Evolutionary conservation across 306 rosid genomes (phyloP).

Genomic region (Dryas octopetala): DNA sequence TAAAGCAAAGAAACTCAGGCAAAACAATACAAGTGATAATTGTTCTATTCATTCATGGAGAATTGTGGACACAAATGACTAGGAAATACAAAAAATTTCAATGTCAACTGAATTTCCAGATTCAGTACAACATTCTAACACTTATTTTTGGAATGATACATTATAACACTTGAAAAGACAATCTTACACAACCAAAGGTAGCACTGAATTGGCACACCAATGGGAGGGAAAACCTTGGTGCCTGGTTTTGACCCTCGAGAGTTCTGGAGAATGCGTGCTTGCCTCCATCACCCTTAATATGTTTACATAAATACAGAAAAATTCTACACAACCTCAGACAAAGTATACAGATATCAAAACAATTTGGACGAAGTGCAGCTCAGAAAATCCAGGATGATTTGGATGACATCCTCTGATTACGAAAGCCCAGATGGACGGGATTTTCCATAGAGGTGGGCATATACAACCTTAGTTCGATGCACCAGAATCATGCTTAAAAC

Average conservation of each 20-base stretch:
- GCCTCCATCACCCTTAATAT: conserved; percentile 4
- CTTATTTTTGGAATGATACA: not conserved
- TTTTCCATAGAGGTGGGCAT: conserved; percentile 73
- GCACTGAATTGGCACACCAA: not conserved
- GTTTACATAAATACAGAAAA: not conserved
- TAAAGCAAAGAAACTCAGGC: not conserved
- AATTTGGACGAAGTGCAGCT: not conserved
- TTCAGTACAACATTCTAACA: conserved; percentile 19
- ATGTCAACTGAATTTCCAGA: not conserved
- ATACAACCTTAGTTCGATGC: conserved; percentile 67
- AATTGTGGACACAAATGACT: conserved; percentile 21
- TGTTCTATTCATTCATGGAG: conserved; percentile 4
- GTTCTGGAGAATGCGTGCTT: not conserved
- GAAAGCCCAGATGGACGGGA: conserved; percentile 30
- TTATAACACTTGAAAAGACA: conserved; percentile 2
- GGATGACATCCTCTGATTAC: conserved; percentile 2
- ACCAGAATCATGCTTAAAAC: conserved; percentile 72
- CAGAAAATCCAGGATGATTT: conserved; percentile 7
- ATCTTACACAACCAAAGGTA: conserved; percentile 7
- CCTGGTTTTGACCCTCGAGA: conserved; percentile 15
- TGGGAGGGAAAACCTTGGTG: not conserved
- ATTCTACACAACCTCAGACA: conserved; percentile 5
- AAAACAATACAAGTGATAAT: not conserved
- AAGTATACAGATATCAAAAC: conserved; percentile 12
- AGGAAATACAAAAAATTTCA: conserved; percentile 15